A percentile compares a stretch with the other conserved stretches of the same genome.
phyloP scores from a whole-genome alignment of 2,329 filamentous ascomycete genomes.

The Boeremia exigua region DNA sequence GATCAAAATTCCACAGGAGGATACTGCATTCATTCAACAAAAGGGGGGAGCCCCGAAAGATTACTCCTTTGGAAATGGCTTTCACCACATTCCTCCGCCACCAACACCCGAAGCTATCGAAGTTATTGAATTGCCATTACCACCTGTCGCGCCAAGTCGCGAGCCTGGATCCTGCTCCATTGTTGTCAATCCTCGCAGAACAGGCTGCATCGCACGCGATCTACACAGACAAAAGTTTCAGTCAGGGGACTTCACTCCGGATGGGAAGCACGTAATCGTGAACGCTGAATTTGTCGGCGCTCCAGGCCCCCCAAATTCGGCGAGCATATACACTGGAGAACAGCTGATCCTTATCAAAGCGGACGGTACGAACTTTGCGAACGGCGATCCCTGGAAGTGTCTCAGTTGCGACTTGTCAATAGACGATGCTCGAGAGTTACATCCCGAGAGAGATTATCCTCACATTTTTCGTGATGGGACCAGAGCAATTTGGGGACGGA shows the following conservation, averaged over 20 bases:
- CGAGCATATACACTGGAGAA: slow-evolving; percentile 51
- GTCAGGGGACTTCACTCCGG: slow-evolving; percentile 49
- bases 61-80: not conserved
- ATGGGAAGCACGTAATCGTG: slow-evolving; percentile 53
- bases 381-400: slow-evolving; percentile 58
- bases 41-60: not conserved
- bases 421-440: slow-evolving; percentile 36
- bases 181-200: slow-evolving; percentile 44
- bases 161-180: slow-evolving; percentile 42
- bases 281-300: slow-evolving; percentile 53
- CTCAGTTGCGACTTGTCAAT: slow-evolving; percentile 53
- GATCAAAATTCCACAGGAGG: not conserved
- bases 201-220: slow-evolving; percentile 47
- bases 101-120: slow-evolving; percentile 22
- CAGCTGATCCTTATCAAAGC: slow-evolving; percentile 52
- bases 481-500: slow-evolving; percentile 41
- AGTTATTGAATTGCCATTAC: slow-evolving; percentile 47
- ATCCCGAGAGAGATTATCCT: slow-evolving; percentile 48
- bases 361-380: slow-evolving; percentile 50
- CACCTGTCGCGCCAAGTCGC: slow-evolving; percentile 41
- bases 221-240: slow-evolving; percentile 25
- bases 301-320: slow-evolving; percentile 45
- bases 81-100: not conserved
- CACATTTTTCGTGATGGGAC: slow-evolving; percentile 52
- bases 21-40: not conserved